Base-by-base conservation (phyloP, 75 land plant genomes). In the Chamaecyparis obtusa region DNA sequence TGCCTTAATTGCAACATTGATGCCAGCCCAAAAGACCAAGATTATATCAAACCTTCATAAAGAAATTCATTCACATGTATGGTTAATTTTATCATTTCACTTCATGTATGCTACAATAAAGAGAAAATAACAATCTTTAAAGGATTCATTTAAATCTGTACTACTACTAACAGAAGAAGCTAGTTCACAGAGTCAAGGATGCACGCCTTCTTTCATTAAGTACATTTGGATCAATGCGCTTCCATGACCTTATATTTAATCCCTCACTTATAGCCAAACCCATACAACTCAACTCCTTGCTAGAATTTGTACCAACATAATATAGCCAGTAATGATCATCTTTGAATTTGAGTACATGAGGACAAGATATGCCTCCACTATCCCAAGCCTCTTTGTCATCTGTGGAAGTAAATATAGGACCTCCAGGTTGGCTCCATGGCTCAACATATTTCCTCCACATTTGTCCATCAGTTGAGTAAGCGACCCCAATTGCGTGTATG, bases 201-300 rank as follows among this genome's bases (percentile, higher is more conserved):
- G 27, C 36, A 8, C 13, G 27, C 6, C 75, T 32, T 0, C 46
- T 35, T 41, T 19, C 16, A 17, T 46, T 46, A 19, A 51, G 39
- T 55, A 35, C 30, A 17, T 32, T 84, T 84, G 44, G 55, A 57
- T 33, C n/a, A 85, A 85, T 56, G 19, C 86, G 36, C 19, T 60
- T 85, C 86, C 88, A 89, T 43, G 78, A 81, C 49, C 88, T 87
- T 77, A 87, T 49, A 84, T 89, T 71, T 4, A 43, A 54, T 9
- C 88, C 90, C 19, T 89, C 54, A 84, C 90, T 87, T 54, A 83
- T 51, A 36, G 90, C 90, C 32, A 89, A 39, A 36, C 90, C 90
- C 24, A 89, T 71, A 41, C 88, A 88, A 54, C 88, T 87, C 36
- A 33, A 57, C 49, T 33, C 41, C 80, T 87, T 89, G 55, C 81